Percentiles rank a stretch among this genome's conserved stretches.
These are phyloP conservation scores for Suillus subluteus DNA, from an alignment of 768 basidiomycete genomes.

Conservation along the genomic window DNA sequence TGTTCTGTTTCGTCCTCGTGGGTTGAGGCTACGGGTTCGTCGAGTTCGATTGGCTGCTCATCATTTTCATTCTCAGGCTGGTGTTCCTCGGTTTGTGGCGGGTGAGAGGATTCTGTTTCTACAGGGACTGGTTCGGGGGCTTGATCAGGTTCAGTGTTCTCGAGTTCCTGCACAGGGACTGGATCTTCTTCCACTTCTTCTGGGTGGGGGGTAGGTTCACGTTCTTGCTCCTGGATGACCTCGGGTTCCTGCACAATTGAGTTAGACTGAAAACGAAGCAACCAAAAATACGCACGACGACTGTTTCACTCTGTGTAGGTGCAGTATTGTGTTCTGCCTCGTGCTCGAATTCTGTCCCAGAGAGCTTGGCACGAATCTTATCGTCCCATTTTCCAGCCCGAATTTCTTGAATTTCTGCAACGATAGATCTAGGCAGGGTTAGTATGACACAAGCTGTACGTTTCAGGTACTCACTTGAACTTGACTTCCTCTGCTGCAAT, in stretches of 20 bases:
- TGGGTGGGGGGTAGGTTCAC: not conserved
- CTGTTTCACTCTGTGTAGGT: not conserved
- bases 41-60: not conserved
- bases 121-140: not conserved
- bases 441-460: not conserved
- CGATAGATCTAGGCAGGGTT: slow-evolving; percentile 50
- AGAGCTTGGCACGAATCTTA: slow-evolving; percentile 44
- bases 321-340: not conserved
- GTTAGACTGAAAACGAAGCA: not conserved
- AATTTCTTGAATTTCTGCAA: slow-evolving; percentile 78
- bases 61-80: not conserved
- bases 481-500: slow-evolving; percentile 74
- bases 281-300: not conserved
- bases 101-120: not conserved
- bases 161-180: not conserved
- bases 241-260: not conserved
- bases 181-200: slow-evolving; percentile 1
- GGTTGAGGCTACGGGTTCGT: not conserved
- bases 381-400: slow-evolving; percentile 68
- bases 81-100: not conserved
- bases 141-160: not conserved
- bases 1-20: slow-evolving; percentile 2
- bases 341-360: slow-evolving; percentile 8
- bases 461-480: slow-evolving; percentile 62
- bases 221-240: not conserved